Base-by-base conservation (phyloP, 2,329 filamentous ascomycete species). In the Harringtonia aguacate region DNA sequence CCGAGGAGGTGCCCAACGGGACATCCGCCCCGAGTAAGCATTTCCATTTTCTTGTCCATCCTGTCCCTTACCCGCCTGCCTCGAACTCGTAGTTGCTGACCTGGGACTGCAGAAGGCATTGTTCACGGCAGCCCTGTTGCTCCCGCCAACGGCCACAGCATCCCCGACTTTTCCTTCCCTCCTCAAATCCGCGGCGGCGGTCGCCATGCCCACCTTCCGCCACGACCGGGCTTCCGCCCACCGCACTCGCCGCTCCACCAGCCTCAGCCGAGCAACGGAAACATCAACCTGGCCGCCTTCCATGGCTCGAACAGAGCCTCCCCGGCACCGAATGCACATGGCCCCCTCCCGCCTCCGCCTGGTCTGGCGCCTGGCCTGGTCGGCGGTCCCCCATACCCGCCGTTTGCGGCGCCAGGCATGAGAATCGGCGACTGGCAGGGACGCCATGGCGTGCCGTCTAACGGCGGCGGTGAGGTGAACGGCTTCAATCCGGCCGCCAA, bases 301-400 rank as follows among this genome's bases (percentile, higher is more conserved):
- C 61, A 68, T 28, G 70, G 67, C 17, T 80, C 77, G 13, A 71
- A 73, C 52, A 70, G 66, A 43, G 73, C 76, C 1, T 81, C 77
- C 6, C 77, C 77, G 2, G 72, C 64, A 18, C 73, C 72, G 54
- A 54, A 13, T 45, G 53, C 22, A 17, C 21, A 12, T 21, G n/a
- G n/a, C n/a, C n/a, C n/a, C n/a, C n/a, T n/a, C n/a, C n/a, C n/a
- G n/a, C 24, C 8, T 24, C 39, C 21, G 12, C 9, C 7, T 20
- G 52, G 8, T 27, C 44, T 29, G 5, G 35, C 39, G 10, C 40
- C 24, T 9, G 58, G 57, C 57, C 55, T 60, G 53, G 5, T 66
- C 57, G 41, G 38, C 8, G 43, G 29, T 18, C 30, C 38, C 2
- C 46, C 48, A 3, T 36, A 29, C 20, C n/a, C 27, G 13, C 42